Evolutionary conservation across 2,329 filamentous ascomycete species (phyloP), one percentile per base, ranked within the genome.

Genomic region (Diaporthe australafricana): DNA sequence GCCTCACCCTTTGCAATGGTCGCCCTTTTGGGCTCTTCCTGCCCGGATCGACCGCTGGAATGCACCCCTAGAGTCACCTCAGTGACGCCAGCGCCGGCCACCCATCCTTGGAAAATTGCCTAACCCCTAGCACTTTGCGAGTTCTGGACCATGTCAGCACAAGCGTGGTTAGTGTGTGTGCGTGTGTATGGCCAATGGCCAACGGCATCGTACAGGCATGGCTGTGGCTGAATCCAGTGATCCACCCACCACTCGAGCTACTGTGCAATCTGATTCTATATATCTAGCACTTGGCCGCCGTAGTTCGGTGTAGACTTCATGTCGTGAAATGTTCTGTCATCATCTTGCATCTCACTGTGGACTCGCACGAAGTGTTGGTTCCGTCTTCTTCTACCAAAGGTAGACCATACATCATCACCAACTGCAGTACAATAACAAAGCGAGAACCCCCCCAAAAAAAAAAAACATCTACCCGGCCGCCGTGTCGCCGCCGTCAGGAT

Each of bases 31-130:
- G 53, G 32, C 25, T 42, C 30, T 16, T 40, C 52, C 32, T 22
- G 20, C 25, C 55, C 38, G 20, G 32, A 57, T 57, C 55, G 35
- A 40, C 66, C 53, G 40, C 27, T 69, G 53, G 66, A 69, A 69
- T 69, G 66, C 42, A 69, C 53, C 66, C 53, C 50, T 27, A 60
- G 53, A n/a, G 53, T 69, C 67, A 48, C 67, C 5, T 40, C 22
- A 35, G 67, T 69, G 67, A 69, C 67, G 53, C 53, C 53, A 69
- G 53, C 16, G 16, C 30, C 12, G 42, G 22, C 45, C 53, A 60
- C 67, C 30, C 30, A 69, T 50, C 60, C 60, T 65, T 65, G 60
- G 60, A 50, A 50, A 25, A 63, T n/a, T 8, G n/a, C n/a, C n/a
- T n/a, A 32, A 17, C 22, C 35, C 3, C 22, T 16, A 5, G n/a